Evolutionary conservation across 192 early-diverging fungal genomes (phyloP), one percentile per base, ranked within the genome.

Genomic region (Jimgerdemannia lactiflua): DNA sequence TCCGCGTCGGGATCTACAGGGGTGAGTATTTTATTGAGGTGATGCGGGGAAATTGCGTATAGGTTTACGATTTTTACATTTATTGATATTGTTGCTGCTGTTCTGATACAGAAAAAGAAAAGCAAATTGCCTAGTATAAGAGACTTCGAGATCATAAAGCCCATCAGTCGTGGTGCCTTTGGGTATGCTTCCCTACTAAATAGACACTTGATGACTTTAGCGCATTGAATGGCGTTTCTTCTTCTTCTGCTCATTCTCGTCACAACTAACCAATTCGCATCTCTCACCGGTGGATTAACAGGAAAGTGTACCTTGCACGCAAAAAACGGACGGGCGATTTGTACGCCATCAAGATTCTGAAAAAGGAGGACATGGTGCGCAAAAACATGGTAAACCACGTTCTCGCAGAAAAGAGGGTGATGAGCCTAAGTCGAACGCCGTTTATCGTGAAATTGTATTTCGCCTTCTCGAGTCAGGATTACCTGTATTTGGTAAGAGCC

Each of bases 311-410:
- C 71, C 80, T 97, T 44, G 92, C 94, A 6, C 86, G 90, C 54
- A 97, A 97, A 70, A 90, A 91, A 75, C 92, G 92, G 4, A 97
- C 95, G 3, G 88, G 90, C 75, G 96, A 97, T 79, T 78, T 96
- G 63, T 97, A 91, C 81, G 96, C 96, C 14, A 95, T 97, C 74
- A 97, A 97, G 83, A 92, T 96, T 4, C 80, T 97, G 74, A 94
- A 94, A 80, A 97, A 96, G 72, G 92, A 92, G 64, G 94, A 96
- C 77, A 96, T 97, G 92, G 94, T 96, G 75, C 89, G 92, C 75
- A 97, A 97, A 84, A 97, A 97, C 79, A 96, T 97, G 96, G 92
- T 95, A n/a, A 93, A 90, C 40, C 95, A 97, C 70, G 93, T 95
- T 11, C 82, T 95, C 42, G 94, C 95, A 4, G 96, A 97, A 83